Base-by-base conservation (phyloP, 306 rosid species). In the Cyamopsis tetragonoloba region DNA sequence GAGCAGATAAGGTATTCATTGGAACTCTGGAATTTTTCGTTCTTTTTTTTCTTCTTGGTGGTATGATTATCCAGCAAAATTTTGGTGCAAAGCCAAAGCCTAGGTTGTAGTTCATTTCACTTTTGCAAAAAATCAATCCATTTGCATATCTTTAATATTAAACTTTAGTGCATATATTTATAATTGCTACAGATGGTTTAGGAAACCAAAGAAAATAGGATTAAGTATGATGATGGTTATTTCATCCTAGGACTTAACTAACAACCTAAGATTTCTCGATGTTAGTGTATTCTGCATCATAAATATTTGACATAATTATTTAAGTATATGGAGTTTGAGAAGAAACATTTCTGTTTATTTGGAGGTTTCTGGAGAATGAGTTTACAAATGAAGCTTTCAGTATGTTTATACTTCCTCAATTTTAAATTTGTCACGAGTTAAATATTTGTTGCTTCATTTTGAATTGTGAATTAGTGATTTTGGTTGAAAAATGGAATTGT, bases 1-100 rank as follows among this genome's bases (percentile, higher is more conserved):
- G 98, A 78, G 87, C 88, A 43, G 85, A 86, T 73, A 92, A 85
- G 96, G 98, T 93, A 84, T 74, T 83, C 74, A 72, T 73, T 70
- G 70, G 38, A 18, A n/a, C n/a, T 60, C 32, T 78, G 44, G 48
- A 23, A 47, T 62, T 66, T 73, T n/a, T n/a, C n/a, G n/a, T n/a
- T n/a, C n/a, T n/a, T n/a, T n/a, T n/a, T n/a, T 24, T 49, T 54
- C 48, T 51, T 73, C 54, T 49, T 4, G 68, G 64, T 39, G 56
- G 26, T 61, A 26, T 66, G 41, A 11, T 38, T 61, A 51, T 44
- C 56, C 44, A 19, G 49, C 19, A 64, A 65, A 10, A 73, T 71
- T 43, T 66, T 17, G 46, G 19, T 58, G n/a, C n/a, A n/a, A n/a
- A n/a, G n/a, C n/a, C n/a, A 32, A 65, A 70, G 38, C 54, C 55